Conservation (phyloP, 495 filamentous ascomycete genomes). For the Aspergillus incahuasiensis region DNA sequence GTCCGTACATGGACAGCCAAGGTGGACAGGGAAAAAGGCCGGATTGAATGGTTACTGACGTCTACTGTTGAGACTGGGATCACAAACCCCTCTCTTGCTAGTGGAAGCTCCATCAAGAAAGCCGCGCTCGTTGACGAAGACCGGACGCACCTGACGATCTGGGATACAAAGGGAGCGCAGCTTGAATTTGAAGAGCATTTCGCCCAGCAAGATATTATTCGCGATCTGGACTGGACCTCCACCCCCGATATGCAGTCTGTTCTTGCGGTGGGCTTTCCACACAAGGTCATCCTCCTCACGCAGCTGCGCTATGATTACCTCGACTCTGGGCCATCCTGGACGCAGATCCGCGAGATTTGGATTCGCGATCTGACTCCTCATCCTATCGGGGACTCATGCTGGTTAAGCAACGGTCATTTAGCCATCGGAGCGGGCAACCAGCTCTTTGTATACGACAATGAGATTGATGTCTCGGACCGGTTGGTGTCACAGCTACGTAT, state of each 20-base stretch:
- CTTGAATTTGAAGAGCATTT: conserved; percentile 78
- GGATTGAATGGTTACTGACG: conserved; percentile 78
- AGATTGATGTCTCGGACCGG: conserved; percentile 59
- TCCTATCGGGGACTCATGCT: conserved; percentile 88
- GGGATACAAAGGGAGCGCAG: conserved; percentile 78
- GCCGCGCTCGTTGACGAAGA: conserved; percentile 73
- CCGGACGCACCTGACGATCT: conserved; percentile 80
- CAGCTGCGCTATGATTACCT: conserved; percentile 94
- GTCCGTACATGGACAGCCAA: conserved; percentile 84
- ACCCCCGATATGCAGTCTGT: conserved; percentile 90
- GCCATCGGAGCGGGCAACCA: conserved; percentile 90
- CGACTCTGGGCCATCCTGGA: conserved; percentile 87
- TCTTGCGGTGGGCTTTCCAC: conserved; percentile 84
- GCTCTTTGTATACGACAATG: conserved; percentile 79
- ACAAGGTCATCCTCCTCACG: conserved; percentile 76
- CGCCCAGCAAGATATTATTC: conserved; percentile 66
- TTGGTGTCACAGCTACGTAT: conserved; percentile 61
- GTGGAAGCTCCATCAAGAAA: conserved; percentile 82
- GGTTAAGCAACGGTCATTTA: conserved; percentile 78
- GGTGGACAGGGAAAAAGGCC: conserved; percentile 51
- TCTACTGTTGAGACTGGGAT: conserved; percentile 80
- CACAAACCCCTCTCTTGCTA: conserved; percentile 66
- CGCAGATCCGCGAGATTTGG: conserved; percentile 72
- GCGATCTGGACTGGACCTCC: conserved; percentile 91
- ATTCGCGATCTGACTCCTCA: conserved; percentile 82